These are phyloP conservation scores for Picochlorum sp. DNA, from an alignment of 139 green algal genomes.

Conservation along the genomic window DNA sequence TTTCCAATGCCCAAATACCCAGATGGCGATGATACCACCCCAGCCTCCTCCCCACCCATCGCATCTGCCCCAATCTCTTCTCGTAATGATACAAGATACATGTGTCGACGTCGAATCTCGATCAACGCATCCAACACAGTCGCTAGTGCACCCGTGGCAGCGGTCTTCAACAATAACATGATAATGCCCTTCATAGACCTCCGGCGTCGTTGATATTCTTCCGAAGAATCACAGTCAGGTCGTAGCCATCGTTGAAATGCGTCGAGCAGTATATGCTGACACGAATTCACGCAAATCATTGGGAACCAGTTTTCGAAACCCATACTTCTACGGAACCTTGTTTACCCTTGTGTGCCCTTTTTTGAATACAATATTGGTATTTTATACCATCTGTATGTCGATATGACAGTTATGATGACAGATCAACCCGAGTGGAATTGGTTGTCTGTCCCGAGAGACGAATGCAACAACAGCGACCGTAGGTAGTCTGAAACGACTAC, in stretches of 20 bases:
- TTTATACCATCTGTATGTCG: too few relatives aligned
- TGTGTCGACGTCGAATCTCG: constrained; percentile 24
- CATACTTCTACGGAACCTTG: too few relatives aligned
- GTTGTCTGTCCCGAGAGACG: constrained; percentile 4
- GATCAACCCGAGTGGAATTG: background rate
- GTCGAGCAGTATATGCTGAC: constrained; percentile 34
- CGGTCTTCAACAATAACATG: constrained; percentile 26
- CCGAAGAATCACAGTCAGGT: constrained; percentile 13
- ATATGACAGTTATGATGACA: too few relatives aligned
- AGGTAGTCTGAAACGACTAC: background rate
- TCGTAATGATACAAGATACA: constrained; percentile 14
- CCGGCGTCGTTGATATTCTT: background rate
- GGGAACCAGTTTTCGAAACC: constrained; percentile 14
- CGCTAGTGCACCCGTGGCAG: constrained; percentile 30
- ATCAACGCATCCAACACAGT: constrained; percentile 32
- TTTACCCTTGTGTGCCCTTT: too few relatives aligned
- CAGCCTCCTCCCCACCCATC: constrained; percentile 3
- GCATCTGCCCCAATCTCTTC: constrained; percentile 1
- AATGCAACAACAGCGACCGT: constrained; percentile 5
- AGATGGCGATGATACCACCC: constrained; percentile 1
- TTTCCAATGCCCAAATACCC: constrained; percentile 10
- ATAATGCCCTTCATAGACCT: constrained; percentile 15
- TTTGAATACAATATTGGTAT: too few relatives aligned
- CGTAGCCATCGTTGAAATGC: constrained; percentile 28
- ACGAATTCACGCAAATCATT: constrained; percentile 21